Conservation (phyloP, 2,329 filamentous ascomycete species). For the Coniochaeta sp. region DNA sequence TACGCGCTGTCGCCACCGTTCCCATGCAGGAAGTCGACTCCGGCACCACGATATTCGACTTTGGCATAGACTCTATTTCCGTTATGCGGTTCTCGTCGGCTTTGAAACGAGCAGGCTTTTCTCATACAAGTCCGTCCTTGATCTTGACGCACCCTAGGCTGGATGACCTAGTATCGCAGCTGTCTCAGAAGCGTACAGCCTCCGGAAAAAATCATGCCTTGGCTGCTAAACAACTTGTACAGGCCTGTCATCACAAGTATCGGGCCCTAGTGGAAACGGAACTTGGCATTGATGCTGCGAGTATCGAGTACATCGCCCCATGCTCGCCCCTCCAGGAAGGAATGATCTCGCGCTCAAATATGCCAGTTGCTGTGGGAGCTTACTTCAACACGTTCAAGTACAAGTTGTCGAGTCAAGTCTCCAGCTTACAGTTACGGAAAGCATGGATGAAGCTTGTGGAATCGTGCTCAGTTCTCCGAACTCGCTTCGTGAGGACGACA, state of each 20-base stretch:
- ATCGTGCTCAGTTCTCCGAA: constrained; percentile 59
- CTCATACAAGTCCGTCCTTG: constrained; percentile 51
- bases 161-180: constrained; percentile 32
- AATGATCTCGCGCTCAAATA: constrained; percentile 66
- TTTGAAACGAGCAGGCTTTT: constrained; percentile 57
- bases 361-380: constrained; percentile 40
- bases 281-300: constrained; percentile 38
- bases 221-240: constrained; percentile 51
- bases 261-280: constrained; percentile 40
- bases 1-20: constrained; percentile 46
- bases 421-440: constrained; percentile 35
- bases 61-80: constrained; percentile 84
- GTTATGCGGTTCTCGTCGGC: constrained; percentile 61
- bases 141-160: constrained; percentile 58
- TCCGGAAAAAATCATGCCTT: constrained; percentile 5
- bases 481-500: constrained; percentile 61
- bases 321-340: constrained; percentile 84
- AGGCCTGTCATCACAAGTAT: constrained; percentile 57
- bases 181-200: constrained; percentile 13
- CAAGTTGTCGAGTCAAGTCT: constrained; percentile 34
- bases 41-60: constrained; percentile 68
- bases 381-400: constrained; percentile 78
- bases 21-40: constrained; percentile 20
- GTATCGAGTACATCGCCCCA: constrained; percentile 68
- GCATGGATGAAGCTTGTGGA: constrained; percentile 51